phyloP scores from a whole-genome alignment of 495 filamentous ascomycete genomes.

The Aspergillus haitiensis region DNA sequence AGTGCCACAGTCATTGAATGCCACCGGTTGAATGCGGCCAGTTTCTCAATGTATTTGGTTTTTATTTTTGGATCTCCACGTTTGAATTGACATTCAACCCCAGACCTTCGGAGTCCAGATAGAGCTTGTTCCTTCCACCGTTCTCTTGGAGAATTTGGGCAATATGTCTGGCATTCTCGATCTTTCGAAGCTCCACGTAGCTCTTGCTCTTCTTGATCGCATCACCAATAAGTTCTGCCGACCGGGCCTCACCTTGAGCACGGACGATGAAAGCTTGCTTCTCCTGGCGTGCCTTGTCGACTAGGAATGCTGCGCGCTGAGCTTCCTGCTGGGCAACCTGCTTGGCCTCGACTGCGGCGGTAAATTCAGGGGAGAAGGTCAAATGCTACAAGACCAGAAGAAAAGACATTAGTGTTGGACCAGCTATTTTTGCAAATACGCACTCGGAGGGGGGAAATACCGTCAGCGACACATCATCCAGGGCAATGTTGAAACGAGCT shows the following conservation, averaged over 20 bases:
- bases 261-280: slow-evolving; percentile 99
- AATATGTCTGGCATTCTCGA: slow-evolving; percentile 91
- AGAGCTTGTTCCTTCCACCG: slow-evolving; percentile 90
- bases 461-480: slow-evolving; percentile 96
- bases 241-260: slow-evolving; percentile 98
- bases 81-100: slow-evolving; percentile 82
- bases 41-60: slow-evolving; percentile 19
- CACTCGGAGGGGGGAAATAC: slow-evolving; percentile 50
- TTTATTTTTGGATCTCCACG: slow-evolving; percentile 37
- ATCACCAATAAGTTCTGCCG: slow-evolving; percentile 95
- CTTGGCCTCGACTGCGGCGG: slow-evolving; percentile 97
- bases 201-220: slow-evolving; percentile 98
- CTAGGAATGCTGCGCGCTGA: slow-evolving; percentile 93
- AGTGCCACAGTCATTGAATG: neutral
- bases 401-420: slow-evolving; percentile 22
- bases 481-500: slow-evolving; percentile 92
- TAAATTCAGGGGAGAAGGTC: slow-evolving; percentile 99
- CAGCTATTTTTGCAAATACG: neutral
- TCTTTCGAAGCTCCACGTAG: slow-evolving; percentile 94
- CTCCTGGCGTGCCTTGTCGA: slow-evolving; percentile 98
- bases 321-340: slow-evolving; percentile 99
- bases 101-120: slow-evolving; percentile 84
- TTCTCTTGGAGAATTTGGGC: slow-evolving; percentile 78
- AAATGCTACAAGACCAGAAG: slow-evolving; percentile 64
- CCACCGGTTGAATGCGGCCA: slow-evolving; percentile 15